phyloP scores from a whole-genome alignment of 352 stramenopile species.

The Pythium apleroticum region DNA sequence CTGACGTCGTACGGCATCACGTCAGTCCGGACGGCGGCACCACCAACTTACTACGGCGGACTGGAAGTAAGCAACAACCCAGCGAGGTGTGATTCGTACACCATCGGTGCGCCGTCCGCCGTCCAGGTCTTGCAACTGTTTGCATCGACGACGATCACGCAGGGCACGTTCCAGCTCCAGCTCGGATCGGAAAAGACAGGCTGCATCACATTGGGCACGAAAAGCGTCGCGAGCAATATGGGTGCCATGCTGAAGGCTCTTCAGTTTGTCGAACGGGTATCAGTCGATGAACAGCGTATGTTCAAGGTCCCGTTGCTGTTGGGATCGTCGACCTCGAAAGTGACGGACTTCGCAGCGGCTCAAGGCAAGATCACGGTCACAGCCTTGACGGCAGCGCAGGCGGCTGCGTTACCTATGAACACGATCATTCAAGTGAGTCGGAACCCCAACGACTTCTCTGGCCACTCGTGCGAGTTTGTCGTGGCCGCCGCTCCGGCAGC shows the following conservation, averaged over 20 bases:
- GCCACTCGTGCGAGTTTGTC: constrained; percentile 60
- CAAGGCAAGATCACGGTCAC: constrained; percentile 34
- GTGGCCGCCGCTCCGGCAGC: constrained; percentile 24
- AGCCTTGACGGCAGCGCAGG: constrained; percentile 39
- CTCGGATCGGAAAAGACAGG: constrained; percentile 49
- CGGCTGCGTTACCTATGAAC: constrained; percentile 26
- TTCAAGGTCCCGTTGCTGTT: constrained; percentile 67
- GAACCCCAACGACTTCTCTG: constrained; percentile 68
- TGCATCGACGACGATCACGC: constrained; percentile 58
- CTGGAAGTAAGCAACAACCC: constrained; percentile 62
- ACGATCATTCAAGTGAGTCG: constrained; percentile 69
- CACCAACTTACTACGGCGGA: constrained; percentile 42
- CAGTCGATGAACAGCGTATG: constrained; percentile 45
- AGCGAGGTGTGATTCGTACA: constrained; percentile 58
- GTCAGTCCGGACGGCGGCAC: constrained; percentile 26
- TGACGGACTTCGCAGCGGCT: constrained; percentile 40
- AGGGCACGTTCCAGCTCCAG: constrained; percentile 50
- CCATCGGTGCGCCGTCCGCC: constrained; percentile 51
- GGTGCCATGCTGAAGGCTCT: constrained; percentile 42
- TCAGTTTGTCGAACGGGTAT: constrained; percentile 35
- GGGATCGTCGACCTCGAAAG: constrained; percentile 40
- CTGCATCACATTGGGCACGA: constrained; percentile 52
- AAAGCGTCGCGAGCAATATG: constrained; percentile 31
- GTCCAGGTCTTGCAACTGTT: constrained; percentile 76
- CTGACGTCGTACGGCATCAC: constrained; percentile 32